Conservation (phyloP, 345 rosid genomes). For the Hevea brasiliensis region DNA sequence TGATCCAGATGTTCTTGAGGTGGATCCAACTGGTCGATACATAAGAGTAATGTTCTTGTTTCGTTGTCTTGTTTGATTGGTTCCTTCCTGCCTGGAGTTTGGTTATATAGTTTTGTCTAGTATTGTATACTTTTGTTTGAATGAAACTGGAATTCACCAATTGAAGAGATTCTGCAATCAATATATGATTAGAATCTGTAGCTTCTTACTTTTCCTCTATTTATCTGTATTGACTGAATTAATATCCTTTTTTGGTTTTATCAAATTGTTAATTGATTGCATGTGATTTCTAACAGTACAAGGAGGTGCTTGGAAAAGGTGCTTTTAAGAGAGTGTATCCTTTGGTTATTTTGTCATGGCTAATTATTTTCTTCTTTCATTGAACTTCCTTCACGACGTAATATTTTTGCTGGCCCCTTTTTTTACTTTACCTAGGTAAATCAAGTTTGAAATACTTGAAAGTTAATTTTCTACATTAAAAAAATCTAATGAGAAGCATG, state of each 20-base stretch:
- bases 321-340: slow-evolving; percentile 88
- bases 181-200: neutral
- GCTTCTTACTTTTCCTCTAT: neutral
- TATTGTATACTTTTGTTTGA: too few relatives aligned
- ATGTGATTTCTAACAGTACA: slow-evolving; percentile 50
- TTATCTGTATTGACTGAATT: neutral
- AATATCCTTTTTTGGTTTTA: neutral
- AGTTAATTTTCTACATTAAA: too few relatives aligned
- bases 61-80: neutral
- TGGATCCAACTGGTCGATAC: slow-evolving; percentile 64
- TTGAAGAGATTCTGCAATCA: too few relatives aligned
- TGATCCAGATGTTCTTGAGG: slow-evolving; percentile 62
- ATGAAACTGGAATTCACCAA: too few relatives aligned
- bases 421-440: neutral
- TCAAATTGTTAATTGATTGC: slow-evolving; percentile 1
- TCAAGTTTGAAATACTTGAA: neutral
- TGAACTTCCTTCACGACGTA: too few relatives aligned
- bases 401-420: neutral
- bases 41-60: slow-evolving; percentile 40
- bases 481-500: neutral
- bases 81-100: neutral
- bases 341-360: slow-evolving; percentile 3
- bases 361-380: neutral
- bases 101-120: neutral
- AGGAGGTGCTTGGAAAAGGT: slow-evolving; percentile 69